Conservation (phyloP, 257 asterid species). For the Nicotiana otophora region DNA sequence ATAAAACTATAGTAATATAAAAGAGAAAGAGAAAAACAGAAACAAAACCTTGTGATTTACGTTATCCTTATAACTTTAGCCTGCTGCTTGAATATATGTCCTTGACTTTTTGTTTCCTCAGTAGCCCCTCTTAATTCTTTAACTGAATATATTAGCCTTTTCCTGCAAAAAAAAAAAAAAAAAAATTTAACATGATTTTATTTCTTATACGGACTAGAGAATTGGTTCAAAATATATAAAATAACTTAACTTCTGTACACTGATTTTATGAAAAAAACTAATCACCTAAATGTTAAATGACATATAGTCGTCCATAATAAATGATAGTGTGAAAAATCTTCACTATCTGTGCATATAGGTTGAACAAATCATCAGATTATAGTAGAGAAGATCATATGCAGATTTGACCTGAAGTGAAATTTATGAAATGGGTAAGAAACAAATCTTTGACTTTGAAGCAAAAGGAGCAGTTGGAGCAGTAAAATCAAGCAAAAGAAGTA, state of each 20-base stretch:
- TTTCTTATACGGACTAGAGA: not conserved
- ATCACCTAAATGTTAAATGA: no score
- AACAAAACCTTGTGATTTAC: conserved; percentile 27
- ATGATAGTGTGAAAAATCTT: no score
- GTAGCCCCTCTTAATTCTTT: not conserved
- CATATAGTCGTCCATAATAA: no score
- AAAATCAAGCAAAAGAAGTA: not conserved
- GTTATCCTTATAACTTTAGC: conserved; percentile 6
- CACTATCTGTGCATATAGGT: no score
- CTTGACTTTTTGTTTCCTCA: conserved; percentile 14
- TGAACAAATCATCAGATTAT: no score
- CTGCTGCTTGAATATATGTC: not conserved
- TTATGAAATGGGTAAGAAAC: not conserved
- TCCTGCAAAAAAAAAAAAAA: conserved; percentile 5
- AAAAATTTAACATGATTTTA: not conserved
- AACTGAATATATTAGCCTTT: conserved; percentile 5
- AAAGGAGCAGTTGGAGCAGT: conserved; percentile 3
- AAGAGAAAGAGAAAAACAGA: not conserved
- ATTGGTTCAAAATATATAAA: no score
- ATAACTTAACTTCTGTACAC: no score
- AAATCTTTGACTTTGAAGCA: conserved; percentile 6
- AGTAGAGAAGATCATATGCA: no score
- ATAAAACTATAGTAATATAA: not conserved
- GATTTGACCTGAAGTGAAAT: no score
- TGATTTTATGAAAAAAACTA: no score